A percentile compares a stretch with the other conserved stretches of the same genome.
Evolutionary conservation across 1,284 basidiomycete species (phyloP).

Genomic region (Microbotryum silenes-acaulis): DNA sequence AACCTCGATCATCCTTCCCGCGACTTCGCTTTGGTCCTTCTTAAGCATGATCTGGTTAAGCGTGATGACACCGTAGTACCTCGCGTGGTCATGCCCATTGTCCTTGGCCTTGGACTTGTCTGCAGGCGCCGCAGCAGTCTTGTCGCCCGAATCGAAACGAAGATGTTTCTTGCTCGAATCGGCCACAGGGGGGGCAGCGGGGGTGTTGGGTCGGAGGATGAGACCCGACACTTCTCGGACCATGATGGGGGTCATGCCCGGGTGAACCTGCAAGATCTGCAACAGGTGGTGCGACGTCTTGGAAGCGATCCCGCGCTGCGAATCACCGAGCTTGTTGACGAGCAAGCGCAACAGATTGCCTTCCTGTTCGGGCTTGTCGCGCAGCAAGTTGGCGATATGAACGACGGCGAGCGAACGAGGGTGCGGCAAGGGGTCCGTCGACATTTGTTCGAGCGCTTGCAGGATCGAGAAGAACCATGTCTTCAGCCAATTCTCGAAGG

Average conservation of each 20-base stretch:
- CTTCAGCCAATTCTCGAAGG: slow-evolving; percentile 96
- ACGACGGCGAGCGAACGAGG: slow-evolving; percentile 70
- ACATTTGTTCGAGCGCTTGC: slow-evolving; percentile 80
- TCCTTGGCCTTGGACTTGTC: slow-evolving; percentile 41
- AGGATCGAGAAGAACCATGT: slow-evolving; percentile 91
- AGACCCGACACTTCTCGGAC: slow-evolving; percentile 78
- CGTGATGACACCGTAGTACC: slow-evolving; percentile 87
- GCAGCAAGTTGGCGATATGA: slow-evolving; percentile 64
- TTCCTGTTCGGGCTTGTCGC: slow-evolving; percentile 92
- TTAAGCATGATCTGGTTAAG: slow-evolving; percentile 86
- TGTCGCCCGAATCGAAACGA: slow-evolving; percentile 39
- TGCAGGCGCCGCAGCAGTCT: slow-evolving; percentile 31
- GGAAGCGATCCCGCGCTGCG: slow-evolving; percentile 78
- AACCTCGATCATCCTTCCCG: slow-evolving; percentile 74
- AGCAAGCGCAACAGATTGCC: slow-evolving; percentile 87
- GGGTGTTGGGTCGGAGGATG: slow-evolving; percentile 55
- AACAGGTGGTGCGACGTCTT: slow-evolving; percentile 83
- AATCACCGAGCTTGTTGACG: slow-evolving; percentile 92
- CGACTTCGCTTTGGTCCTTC: slow-evolving; percentile 60
- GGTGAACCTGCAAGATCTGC: slow-evolving; percentile 81
- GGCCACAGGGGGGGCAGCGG: slow-evolving; percentile 43
- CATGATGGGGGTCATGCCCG: slow-evolving; percentile 86
- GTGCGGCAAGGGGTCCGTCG: slow-evolving; percentile 79
- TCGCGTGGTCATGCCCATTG: slow-evolving; percentile 55
- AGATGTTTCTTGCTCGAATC: slow-evolving; percentile 42